Evolutionary conservation across 257 asterid genomes (phyloP).

Genomic region (Scutellaria baicalensis): DNA sequence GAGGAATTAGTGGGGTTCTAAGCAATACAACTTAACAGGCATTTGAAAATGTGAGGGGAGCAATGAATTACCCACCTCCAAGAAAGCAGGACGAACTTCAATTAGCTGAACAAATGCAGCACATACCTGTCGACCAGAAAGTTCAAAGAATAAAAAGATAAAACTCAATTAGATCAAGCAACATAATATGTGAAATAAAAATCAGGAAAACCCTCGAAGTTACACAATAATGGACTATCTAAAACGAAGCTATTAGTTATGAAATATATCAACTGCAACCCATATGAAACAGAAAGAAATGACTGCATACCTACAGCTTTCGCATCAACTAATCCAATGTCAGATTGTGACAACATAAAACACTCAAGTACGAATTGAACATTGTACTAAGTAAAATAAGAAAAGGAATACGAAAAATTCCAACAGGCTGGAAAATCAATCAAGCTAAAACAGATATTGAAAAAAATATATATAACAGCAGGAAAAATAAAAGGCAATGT

Average conservation of each 20-base stretch:
- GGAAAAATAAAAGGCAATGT: constrained; percentile 5
- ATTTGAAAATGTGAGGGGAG: background rate
- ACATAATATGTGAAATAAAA: background rate
- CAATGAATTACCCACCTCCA: constrained; percentile 65
- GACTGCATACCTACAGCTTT: background rate
- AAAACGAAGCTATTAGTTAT: background rate
- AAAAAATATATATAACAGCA: background rate
- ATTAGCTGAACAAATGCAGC: constrained; percentile 92
- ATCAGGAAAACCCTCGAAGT: background rate
- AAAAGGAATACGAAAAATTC: background rate
- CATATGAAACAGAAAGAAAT: background rate
- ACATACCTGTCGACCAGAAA: constrained; percentile 73
- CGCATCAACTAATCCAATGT: background rate
- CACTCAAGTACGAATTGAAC: background rate
- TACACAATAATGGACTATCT: background rate
- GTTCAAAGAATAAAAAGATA: background rate
- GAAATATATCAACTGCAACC: background rate
- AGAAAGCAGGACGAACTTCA: constrained; percentile 75
- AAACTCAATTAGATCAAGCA: constrained; percentile 5
- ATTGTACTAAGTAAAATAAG: background rate
- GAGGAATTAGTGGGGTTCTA: background rate
- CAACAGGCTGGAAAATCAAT: background rate
- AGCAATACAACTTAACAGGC: background rate
- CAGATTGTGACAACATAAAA: background rate
- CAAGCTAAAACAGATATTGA: constrained; percentile 2